Evolutionary conservation across 2,329 filamentous ascomycete genomes (phyloP).

Genomic region (Xylariaceae sp.): DNA sequence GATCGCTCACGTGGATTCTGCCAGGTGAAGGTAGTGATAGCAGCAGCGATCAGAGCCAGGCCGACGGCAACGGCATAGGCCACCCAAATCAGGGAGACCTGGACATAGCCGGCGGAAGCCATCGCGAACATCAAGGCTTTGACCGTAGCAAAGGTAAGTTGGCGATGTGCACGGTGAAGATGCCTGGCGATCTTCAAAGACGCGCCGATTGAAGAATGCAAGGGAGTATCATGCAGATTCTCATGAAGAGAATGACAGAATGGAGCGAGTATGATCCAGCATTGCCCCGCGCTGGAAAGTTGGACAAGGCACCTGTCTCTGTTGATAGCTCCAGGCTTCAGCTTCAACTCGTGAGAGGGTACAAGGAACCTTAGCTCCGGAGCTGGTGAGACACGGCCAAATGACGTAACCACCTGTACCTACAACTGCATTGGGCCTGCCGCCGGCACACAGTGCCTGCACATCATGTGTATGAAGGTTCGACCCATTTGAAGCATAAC

Average conservation of each 20-base stretch:
- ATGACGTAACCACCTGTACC: conserved; percentile 13
- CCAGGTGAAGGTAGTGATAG: conserved; percentile 86
- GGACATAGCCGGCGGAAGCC: conserved; percentile 58
- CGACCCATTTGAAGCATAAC: no score
- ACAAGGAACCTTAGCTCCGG: background rate
- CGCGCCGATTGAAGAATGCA: no score
- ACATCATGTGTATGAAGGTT: no score
- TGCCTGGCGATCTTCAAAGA: no score
- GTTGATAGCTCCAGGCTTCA: conserved; percentile 4
- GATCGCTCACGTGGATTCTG: conserved; percentile 86
- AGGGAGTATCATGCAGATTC: background rate
- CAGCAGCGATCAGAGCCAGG: conserved; percentile 71
- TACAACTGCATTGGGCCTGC: no score
- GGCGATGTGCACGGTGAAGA: no score
- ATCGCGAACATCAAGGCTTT: conserved; percentile 10
- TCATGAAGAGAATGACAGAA: background rate
- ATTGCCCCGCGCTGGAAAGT: conserved; percentile 9
- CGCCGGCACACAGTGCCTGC: no score
- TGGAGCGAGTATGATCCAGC: conserved; percentile 1
- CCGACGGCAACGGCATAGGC: conserved; percentile 80
- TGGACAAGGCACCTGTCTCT: conserved; percentile 10
- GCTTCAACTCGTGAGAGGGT: no score
- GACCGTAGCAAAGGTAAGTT: no score
- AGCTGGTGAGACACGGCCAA: conserved; percentile 4
- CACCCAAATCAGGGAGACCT: conserved; percentile 91